Conservation (phyloP, 2,329 filamentous ascomycete species). For the Macrophomina pseudophaseolina region DNA sequence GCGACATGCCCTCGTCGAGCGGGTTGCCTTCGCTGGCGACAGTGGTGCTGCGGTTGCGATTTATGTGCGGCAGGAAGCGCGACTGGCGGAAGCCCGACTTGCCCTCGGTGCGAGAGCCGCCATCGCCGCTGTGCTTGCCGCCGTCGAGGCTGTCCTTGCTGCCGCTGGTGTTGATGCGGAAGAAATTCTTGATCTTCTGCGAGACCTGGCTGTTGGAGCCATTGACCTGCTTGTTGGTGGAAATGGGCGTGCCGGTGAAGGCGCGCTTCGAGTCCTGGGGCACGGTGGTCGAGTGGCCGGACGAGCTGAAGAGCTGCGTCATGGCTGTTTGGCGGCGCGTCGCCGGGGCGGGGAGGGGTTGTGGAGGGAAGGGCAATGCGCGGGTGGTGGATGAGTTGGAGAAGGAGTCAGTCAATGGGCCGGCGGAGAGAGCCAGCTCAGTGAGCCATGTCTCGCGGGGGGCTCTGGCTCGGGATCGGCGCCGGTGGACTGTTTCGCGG, state of each 20-base stretch:
- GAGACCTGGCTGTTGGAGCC: constrained; percentile 61
- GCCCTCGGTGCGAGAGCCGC: constrained; percentile 61
- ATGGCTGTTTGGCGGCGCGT: constrained; percentile 34
- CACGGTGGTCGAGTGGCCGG: constrained; percentile 42
- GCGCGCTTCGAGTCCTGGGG: constrained; percentile 50
- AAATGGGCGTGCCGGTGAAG: constrained; percentile 54
- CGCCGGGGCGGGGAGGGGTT: constrained; percentile 19
- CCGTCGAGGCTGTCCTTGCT: constrained; percentile 49
- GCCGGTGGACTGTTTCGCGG: neutral
- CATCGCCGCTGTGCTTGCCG: constrained; percentile 45
- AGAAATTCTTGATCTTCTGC: constrained; percentile 72
- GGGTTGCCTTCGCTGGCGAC: constrained; percentile 92
- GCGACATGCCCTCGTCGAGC: constrained; percentile 86
- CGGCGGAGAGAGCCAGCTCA: constrained; percentile 35
- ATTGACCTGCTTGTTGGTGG: constrained; percentile 54
- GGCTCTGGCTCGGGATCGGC: constrained; percentile 17
- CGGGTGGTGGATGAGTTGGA: constrained; percentile 12
- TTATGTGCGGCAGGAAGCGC: constrained; percentile 85
- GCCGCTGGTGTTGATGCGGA: constrained; percentile 65
- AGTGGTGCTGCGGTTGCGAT: constrained; percentile 85
- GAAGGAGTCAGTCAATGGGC: constrained; percentile 28
- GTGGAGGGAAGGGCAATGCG: constrained; percentile 16
- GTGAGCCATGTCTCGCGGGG: constrained; percentile 38
- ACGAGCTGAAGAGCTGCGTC: constrained; percentile 51
- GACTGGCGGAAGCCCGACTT: constrained; percentile 80